These are phyloP conservation scores for Gracilariopsis chorda DNA, from an alignment of 23 red algal species.

Conservation along the genomic window DNA sequence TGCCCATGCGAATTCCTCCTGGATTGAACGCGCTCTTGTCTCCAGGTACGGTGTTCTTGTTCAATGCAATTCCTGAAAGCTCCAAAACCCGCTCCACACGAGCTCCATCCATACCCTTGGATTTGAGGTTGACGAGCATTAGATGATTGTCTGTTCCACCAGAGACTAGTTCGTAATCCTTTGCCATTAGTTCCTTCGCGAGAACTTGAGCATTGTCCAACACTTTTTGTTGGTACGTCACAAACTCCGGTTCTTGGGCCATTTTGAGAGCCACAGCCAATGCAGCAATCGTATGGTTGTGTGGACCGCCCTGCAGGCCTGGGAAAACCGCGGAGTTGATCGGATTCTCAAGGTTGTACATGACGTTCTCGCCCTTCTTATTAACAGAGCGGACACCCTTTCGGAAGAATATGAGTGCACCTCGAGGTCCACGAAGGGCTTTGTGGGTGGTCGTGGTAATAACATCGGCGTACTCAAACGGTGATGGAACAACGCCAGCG, in stretches of 20 bases:
- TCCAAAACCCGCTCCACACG: slow-evolving; percentile 95
- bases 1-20: slow-evolving; percentile 96
- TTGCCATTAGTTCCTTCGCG: slow-evolving; percentile 66
- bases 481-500: slow-evolving; percentile 89
- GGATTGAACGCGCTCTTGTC: slow-evolving; percentile 95
- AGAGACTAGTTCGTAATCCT: slow-evolving; percentile 81
- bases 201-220: slow-evolving; percentile 83
- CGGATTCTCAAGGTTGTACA: slow-evolving; percentile 92
- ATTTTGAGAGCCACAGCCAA: slow-evolving; percentile 97
- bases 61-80: slow-evolving; percentile 85
- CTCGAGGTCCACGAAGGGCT: slow-evolving; percentile 94
- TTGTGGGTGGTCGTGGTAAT: slow-evolving; percentile 99
- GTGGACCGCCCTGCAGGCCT: slow-evolving; percentile 95
- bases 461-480: slow-evolving; percentile 96
- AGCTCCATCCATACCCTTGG: slow-evolving; percentile 88
- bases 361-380: slow-evolving; percentile 77
- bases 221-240: slow-evolving; percentile 88
- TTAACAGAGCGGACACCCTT: slow-evolving; percentile 83
- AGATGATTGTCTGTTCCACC: slow-evolving; percentile 99
- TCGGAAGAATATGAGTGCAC: slow-evolving; percentile 97
- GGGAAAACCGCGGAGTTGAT: slow-evolving; percentile 99
- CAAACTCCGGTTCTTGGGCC: slow-evolving; percentile 91
- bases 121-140: slow-evolving; percentile 83
- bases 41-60: slow-evolving; percentile 98
- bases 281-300: slow-evolving; percentile 99